Base-by-base conservation (phyloP, 805 yeast genomes). In the Hanseniaspora hatyaiensis region DNA sequence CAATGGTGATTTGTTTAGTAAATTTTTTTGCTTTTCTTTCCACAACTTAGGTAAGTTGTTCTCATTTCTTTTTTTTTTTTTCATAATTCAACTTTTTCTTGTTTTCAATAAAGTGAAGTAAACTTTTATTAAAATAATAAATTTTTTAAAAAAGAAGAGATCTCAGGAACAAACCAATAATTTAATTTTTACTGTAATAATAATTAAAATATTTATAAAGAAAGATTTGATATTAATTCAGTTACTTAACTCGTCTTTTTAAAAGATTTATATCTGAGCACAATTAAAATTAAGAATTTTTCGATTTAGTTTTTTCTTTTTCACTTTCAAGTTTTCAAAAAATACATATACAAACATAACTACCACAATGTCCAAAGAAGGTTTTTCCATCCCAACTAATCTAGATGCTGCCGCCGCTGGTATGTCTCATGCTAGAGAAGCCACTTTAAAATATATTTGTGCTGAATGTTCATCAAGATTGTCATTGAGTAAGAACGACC, bases 401-500 rank as follows among this genome's bases (percentile, higher is more conserved):
- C 73, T 78, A 51, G 87, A 84, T 58, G 88, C 88, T 22, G 94
- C 94, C 40, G 95, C 94, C 29, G 82, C 87, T 31, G 86, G 87
- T 55, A 74, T 83, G 52, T 66, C 75, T 43, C 73, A 74, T 52
- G 70, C 78, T 51, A 78, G 80, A 62, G 77, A 80, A 51, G 80
- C 80, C 59, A 95, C 96, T 49, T 92, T 87, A 57, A 84, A 82
- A 59, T 89, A 89, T 68, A 80, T 87, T 62, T 89, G 98, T 67
- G 95, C 97, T 37, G 92, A 86, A 70, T 92, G 98, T 68, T 95
- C 96, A 8, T 77, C 88, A 49, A 79, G 81, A 47, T 82, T 88
- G 57, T 78, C 94, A 2, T 75, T 92, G 55, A 80, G 86, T 47
- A 86, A 89, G 68, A 85, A 83, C 56, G 98, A 92, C 65, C 95